Conservation (phyloP, 2,329 filamentous ascomycete genomes). For the Aspergillus glaucus region DNA sequence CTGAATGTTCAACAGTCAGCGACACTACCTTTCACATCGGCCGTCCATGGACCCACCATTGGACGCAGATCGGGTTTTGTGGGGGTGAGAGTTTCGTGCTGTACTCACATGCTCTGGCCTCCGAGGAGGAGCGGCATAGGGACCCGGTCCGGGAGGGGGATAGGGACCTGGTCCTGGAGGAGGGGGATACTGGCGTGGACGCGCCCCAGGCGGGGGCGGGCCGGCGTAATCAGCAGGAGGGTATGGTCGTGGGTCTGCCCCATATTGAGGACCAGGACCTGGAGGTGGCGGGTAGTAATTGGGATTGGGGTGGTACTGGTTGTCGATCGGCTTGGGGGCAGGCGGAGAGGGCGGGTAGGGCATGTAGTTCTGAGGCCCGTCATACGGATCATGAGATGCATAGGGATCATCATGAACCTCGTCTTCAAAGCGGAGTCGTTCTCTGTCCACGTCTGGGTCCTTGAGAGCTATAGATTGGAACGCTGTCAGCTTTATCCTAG, state of each 20-base stretch:
- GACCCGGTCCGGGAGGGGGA: conserved; percentile 27
- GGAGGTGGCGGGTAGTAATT: conserved; percentile 42
- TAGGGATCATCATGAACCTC: conserved; percentile 25
- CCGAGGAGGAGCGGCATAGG: conserved; percentile 33
- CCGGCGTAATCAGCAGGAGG: conserved; percentile 31
- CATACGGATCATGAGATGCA: conserved; percentile 31
- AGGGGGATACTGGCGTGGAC: conserved; percentile 32
- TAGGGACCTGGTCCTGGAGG: conserved; percentile 36
- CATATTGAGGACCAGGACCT: conserved; percentile 19
- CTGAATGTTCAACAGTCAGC: conserved; percentile 12
- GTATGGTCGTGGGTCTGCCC: conserved; percentile 22
- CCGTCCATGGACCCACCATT: conserved; percentile 38
- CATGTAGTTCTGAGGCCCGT: conserved; percentile 35
- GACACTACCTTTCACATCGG: conserved; percentile 3
- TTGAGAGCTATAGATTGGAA: conserved; percentile 44
- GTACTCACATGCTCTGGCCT: conserved; percentile 47
- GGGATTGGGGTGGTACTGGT: conserved; percentile 35
- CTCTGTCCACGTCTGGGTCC: conserved; percentile 47
- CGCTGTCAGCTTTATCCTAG: conserved; percentile 43
- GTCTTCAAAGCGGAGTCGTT: conserved; percentile 24
- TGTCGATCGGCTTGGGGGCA: conserved; percentile 23
- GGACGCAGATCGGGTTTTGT: conserved; percentile 30
- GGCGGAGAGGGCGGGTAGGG: conserved; percentile 32
- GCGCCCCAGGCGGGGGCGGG: conserved; percentile 37
- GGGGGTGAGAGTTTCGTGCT: conserved; percentile 27